Percentiles rank a stretch among this genome's conserved stretches.
These are phyloP conservation scores for Suhomyces yuchorum DNA, from an alignment of 1,139 yeast genomes.

Conservation along the genomic window DNA sequence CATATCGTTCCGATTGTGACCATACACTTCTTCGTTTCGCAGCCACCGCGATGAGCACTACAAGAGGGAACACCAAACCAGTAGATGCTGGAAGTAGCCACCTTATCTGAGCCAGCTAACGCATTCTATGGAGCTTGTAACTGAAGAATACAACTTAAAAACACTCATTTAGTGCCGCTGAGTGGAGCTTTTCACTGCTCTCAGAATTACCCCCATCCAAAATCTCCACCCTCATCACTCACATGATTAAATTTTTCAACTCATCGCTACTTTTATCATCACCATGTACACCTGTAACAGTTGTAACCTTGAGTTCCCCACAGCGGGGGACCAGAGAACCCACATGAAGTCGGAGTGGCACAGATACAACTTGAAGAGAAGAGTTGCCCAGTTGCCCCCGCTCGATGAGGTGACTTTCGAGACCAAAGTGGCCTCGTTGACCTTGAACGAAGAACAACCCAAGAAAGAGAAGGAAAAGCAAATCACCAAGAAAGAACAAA, in stretches of 20 bases:
- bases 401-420: slow-evolving; percentile 53
- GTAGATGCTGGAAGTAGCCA: too few species aligned
- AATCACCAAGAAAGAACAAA: slow-evolving; percentile 61
- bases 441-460: slow-evolving; percentile 22
- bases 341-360: slow-evolving; percentile 79
- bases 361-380: slow-evolving; percentile 60
- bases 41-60: neutral
- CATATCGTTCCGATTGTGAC: too few species aligned
- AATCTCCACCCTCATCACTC: slow-evolving; percentile 5
- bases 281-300: slow-evolving; percentile 46
- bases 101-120: too few species aligned
- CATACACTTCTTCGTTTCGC: neutral
- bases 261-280: slow-evolving; percentile 7
- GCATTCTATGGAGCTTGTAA: too few species aligned
- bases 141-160: too few species aligned
- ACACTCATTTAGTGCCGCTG: too few species aligned
- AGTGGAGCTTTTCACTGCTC: neutral
- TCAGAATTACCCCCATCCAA: neutral
- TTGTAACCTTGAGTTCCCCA: slow-evolving; percentile 43
- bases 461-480: slow-evolving; percentile 31
- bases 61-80: neutral
- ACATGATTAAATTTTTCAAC: slow-evolving; percentile 7
- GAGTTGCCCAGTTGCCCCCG: slow-evolving; percentile 60
- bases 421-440: slow-evolving; percentile 44
- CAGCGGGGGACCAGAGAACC: slow-evolving; percentile 43